These are phyloP conservation scores for Myxozyma geophila DNA, from an alignment of 805 yeast species.

Conservation along the genomic window DNA sequence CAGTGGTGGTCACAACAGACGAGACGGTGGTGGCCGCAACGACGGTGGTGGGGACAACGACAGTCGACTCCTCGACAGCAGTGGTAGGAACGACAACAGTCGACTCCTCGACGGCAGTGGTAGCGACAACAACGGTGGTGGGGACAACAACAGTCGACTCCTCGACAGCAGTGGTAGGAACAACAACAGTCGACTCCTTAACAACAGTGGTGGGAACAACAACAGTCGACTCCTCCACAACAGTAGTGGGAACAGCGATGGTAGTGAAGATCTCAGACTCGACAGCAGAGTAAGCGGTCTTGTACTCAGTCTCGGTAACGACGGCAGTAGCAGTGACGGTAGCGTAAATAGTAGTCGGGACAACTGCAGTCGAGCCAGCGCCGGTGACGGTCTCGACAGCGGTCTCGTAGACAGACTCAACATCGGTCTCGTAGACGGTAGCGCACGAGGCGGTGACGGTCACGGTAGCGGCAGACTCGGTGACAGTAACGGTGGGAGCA, in stretches of 20 bases:
- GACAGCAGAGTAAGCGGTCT: too few species aligned
- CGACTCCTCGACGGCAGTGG: slow-evolving; percentile 24
- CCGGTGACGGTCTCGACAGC: slow-evolving; percentile 29
- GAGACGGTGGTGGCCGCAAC: slow-evolving; percentile 22
- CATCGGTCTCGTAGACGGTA: slow-evolving; percentile 13
- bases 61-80: slow-evolving; percentile 16
- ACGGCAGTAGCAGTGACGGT: slow-evolving; percentile 21
- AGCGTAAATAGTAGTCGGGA: slow-evolving; percentile 23
- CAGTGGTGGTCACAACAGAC: slow-evolving; percentile 5
- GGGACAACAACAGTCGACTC: slow-evolving; percentile 25
- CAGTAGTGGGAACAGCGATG: slow-evolving; percentile 21
- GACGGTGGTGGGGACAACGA: slow-evolving; percentile 11
- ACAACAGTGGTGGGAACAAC: slow-evolving; percentile 24
- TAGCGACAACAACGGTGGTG: slow-evolving; percentile 25
- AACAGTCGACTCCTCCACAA: slow-evolving; percentile 16
- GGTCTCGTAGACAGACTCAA: slow-evolving; percentile 22
- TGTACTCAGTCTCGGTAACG: slow-evolving; percentile 5
- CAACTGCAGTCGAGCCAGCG: slow-evolving; percentile 31
- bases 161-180: slow-evolving; percentile 14
- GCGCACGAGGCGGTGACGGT: slow-evolving; percentile 18
- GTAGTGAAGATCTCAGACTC: slow-evolving; percentile 5
- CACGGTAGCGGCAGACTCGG: not conserved
- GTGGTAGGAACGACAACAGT: slow-evolving; percentile 27
- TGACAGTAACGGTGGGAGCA: slow-evolving; percentile 4
- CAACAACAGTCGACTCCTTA: slow-evolving; percentile 18